A percentile compares a stretch with the other conserved stretches of the same genome.
phyloP scores from a whole-genome alignment of 768 basidiomycete species.

The Leccinum variicolor region DNA sequence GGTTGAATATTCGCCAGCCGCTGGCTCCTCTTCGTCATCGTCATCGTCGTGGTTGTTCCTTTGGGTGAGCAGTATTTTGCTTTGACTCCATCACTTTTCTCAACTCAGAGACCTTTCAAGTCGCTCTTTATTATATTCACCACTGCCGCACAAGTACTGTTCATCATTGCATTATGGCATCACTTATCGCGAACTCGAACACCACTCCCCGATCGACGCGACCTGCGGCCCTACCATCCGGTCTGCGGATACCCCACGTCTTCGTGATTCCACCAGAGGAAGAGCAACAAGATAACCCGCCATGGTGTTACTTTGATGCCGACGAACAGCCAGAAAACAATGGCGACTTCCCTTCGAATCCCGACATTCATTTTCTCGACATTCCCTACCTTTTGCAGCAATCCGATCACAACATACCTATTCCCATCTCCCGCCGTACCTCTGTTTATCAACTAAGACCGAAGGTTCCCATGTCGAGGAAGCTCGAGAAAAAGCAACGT shows the following conservation, averaged over 20 bases:
- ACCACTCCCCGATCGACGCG: constrained; percentile 17
- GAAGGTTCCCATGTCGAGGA: constrained; percentile 12
- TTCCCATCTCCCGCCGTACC: constrained; percentile 4
- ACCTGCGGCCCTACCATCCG: background rate
- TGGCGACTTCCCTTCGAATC: constrained; percentile 12
- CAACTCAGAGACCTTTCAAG: constrained; percentile 5
- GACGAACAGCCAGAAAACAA: constrained; percentile 28
- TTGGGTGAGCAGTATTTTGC: constrained; percentile 11
- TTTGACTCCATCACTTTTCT: background rate
- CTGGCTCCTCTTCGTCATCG: constrained; percentile 11
- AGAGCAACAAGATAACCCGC: constrained; percentile 43
- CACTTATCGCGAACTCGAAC: constrained; percentile 10
- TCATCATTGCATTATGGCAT: constrained; percentile 9
- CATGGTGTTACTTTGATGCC: constrained; percentile 59
- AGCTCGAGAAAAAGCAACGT: constrained; percentile 31
- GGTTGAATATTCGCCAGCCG: constrained; percentile 19
- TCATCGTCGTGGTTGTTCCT: constrained; percentile 4
- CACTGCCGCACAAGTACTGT: background rate
- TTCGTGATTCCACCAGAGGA: constrained; percentile 59
- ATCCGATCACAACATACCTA: constrained; percentile 2
- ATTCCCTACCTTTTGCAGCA: constrained; percentile 25
- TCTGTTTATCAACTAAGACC: constrained; percentile 8
- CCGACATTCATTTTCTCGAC: constrained; percentile 34
- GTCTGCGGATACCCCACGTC: constrained; percentile 43
- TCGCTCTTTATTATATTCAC: constrained; percentile 10